phyloP scores from a whole-genome alignment of 768 basidiomycete species.

The Terana coerulea region DNA sequence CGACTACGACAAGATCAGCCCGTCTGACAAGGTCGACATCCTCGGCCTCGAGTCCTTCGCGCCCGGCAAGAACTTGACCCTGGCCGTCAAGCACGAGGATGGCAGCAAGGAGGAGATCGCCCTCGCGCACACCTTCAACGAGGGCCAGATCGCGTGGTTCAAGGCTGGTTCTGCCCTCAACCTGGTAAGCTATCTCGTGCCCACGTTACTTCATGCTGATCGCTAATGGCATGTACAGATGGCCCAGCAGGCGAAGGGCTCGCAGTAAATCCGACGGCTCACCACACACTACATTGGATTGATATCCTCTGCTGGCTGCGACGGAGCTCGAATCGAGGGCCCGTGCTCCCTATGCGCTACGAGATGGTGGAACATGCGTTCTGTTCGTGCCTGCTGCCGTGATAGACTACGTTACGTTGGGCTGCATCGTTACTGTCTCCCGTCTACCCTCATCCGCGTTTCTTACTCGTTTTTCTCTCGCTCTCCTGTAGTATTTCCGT shows the following conservation, averaged over 20 bases:
- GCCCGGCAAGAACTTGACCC: constrained; percentile 87
- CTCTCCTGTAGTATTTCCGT: no score
- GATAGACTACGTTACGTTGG: no score
- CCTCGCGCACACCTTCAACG: constrained; percentile 93
- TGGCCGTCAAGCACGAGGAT: constrained; percentile 79
- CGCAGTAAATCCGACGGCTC: no score
- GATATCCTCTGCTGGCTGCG: no score
- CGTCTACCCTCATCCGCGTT: no score
- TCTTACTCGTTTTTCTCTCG: no score
- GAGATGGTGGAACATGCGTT: no score
- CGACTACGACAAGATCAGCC: constrained; percentile 91
- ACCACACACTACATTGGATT: no score
- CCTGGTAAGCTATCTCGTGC: constrained; percentile 47
- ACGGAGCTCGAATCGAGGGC: no score
- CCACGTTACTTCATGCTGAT: not conserved
- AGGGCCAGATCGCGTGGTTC: constrained; percentile 98
- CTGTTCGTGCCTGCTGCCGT: no score
- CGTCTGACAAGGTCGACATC: constrained; percentile 87
- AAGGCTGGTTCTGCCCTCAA: constrained; percentile 95
- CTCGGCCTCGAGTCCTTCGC: constrained; percentile 84
- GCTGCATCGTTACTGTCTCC: no score
- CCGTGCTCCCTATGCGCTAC: no score
- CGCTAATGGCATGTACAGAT: not conserved
- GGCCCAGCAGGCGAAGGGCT: constrained; percentile 3
- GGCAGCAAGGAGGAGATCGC: constrained; percentile 72